phyloP scores from a whole-genome alignment of 2,329 filamentous ascomycete species.

The Cadophora luteo-olivacea region DNA sequence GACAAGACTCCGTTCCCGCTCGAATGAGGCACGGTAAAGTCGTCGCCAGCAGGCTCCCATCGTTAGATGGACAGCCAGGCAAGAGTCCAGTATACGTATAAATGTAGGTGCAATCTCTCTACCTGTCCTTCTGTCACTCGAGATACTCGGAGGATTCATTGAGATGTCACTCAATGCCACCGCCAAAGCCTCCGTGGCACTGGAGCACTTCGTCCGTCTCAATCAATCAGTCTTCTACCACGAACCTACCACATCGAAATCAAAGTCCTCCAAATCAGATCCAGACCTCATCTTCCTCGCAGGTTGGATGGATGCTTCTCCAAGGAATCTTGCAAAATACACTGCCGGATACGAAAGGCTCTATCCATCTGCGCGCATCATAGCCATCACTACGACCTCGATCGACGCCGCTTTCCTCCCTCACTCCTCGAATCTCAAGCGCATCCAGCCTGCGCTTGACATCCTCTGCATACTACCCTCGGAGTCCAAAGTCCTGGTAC shows the following conservation, averaged over 20 bases:
- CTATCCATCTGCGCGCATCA: conserved; percentile 52
- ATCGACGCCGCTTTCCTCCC: conserved; percentile 50
- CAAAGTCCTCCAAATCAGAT: conserved; percentile 38
- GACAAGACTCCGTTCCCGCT: conserved; percentile 15
- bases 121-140: neutral
- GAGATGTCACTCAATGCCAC: neutral
- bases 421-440: conserved; percentile 47
- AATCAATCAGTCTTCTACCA: conserved; percentile 49
- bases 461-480: conserved; percentile 41
- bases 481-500: conserved; percentile 46
- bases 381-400: conserved; percentile 57
- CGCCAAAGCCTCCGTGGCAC: conserved; percentile 9
- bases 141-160: neutral
- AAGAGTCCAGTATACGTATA: neutral
- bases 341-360: conserved; percentile 51
- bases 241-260: conserved; percentile 39
- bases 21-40: neutral
- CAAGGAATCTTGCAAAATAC: conserved; percentile 54
- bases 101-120: conserved; percentile 16
- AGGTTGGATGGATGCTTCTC: conserved; percentile 55
- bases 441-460: conserved; percentile 48
- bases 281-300: conserved; percentile 52
- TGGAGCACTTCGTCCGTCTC: conserved; percentile 46
- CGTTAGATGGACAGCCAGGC: neutral
- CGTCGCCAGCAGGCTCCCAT: conserved; percentile 2